A percentile compares a stretch with the other conserved stretches of the same genome.
phyloP scores from a whole-genome alignment of 345 rosid species.

The Lagerstroemia speciosa region DNA sequence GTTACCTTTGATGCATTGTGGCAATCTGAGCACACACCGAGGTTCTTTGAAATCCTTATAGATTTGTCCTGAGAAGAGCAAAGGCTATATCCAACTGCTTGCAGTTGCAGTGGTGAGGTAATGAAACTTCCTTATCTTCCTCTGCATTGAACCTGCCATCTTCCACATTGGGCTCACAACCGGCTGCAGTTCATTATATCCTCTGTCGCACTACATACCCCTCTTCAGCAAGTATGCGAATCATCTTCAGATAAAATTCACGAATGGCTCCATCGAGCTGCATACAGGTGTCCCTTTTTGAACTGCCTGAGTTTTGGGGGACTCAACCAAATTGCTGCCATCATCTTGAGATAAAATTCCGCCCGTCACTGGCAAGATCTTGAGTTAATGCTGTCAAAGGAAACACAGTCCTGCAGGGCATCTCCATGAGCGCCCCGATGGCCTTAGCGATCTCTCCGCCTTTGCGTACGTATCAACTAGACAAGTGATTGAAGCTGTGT shows the following conservation, averaged over 20 bases:
- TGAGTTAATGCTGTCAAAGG: constrained; percentile 32
- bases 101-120: constrained; percentile 37
- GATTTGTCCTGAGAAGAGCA: constrained; percentile 25
- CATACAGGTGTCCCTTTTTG: constrained; percentile 30
- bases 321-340: too few relatives aligned
- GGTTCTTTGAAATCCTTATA: constrained; percentile 31
- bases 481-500: too few relatives aligned
- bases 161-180: constrained; percentile 22
- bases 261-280: constrained; percentile 21
- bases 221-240: constrained; percentile 4
- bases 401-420: constrained; percentile 22
- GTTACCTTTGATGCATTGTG: constrained; percentile 31
- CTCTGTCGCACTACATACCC: constrained; percentile 1
- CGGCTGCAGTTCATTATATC: constrained; percentile 18
- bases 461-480: too few relatives aligned
- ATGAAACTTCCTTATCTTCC: constrained; percentile 28
- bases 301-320: too few relatives aligned
- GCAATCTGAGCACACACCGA: constrained; percentile 31
- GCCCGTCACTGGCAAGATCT: constrained; percentile 37
- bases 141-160: constrained; percentile 31
- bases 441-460: too few relatives aligned
- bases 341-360: too few relatives aligned
- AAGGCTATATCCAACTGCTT: constrained; percentile 37
- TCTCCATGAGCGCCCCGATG: constrained; percentile 13
- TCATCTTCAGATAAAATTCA: constrained; percentile 23